Conservation (phyloP, 768 basidiomycete species). For the Porphyrellus cyaneotinctus region DNA sequence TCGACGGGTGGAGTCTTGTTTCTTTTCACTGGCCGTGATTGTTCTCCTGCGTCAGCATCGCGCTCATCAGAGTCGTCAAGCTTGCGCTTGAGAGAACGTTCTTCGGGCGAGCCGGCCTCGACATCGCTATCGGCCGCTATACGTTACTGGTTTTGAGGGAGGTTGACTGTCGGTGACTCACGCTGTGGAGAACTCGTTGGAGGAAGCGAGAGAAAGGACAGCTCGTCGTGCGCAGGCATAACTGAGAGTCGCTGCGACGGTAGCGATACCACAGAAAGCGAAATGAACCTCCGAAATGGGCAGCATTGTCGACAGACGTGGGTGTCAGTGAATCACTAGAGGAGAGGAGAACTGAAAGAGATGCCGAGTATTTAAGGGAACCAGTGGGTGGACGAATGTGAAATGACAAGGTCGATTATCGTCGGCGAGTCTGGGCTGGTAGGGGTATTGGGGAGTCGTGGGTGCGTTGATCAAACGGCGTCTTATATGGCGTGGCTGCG, state of each 20-base stretch:
- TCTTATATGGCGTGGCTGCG: conserved; percentile 27
- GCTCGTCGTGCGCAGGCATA: conserved; percentile 51
- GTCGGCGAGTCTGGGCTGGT: conserved; percentile 13
- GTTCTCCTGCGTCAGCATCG: conserved; percentile 30
- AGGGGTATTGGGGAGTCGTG: conserved; percentile 20
- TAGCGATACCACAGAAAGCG: conserved; percentile 54
- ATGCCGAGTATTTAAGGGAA: conserved; percentile 20
- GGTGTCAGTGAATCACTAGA: neutral
- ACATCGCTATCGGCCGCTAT: conserved; percentile 31
- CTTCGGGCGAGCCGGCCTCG: conserved; percentile 23
- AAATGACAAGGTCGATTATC: conserved; percentile 20
- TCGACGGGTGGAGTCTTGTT: conserved; percentile 42
- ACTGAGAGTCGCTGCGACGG: conserved; percentile 56
- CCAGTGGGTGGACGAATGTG: conserved; percentile 5
- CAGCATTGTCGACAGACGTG: conserved; percentile 34
- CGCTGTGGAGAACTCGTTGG: conserved; percentile 22
- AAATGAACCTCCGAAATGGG: conserved; percentile 52
- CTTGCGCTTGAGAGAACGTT: conserved; percentile 33
- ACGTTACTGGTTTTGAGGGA: conserved; percentile 27
- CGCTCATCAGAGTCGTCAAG: conserved; percentile 25
- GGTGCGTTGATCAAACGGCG: conserved; percentile 25
- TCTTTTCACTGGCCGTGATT: conserved; percentile 29
- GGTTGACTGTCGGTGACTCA: conserved; percentile 31
- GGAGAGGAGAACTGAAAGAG: conserved; percentile 10
- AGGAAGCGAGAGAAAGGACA: conserved; percentile 13